Base-by-base conservation (phyloP, 129 eudicot genomes). In the sunflower (Helianthus annuus) region DNA sequence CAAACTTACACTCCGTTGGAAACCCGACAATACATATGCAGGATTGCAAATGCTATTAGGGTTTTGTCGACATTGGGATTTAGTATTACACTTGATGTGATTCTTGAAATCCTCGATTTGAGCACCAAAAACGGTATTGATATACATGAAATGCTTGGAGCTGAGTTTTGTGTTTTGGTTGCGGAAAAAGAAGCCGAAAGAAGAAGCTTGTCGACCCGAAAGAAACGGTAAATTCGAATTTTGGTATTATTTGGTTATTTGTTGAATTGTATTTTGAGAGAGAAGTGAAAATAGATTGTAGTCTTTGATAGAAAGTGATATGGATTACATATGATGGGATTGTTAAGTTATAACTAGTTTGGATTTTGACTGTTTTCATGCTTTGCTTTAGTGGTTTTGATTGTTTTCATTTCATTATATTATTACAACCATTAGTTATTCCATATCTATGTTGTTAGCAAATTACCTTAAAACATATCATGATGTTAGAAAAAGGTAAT, bases 141-240 rank as follows among this genome's bases (percentile, higher is more conserved):
- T 16, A 74, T 90, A 61, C 89, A 90, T 29, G 96, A 94, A 46
- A 94, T 94, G 99, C 97, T 94, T 17, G 99, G 94, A 29, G 88
- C 96, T 19, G 99, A 94, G 78, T 94, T 94, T 67, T 79, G 72
- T 80, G 99, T 94, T 68, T 60, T 71, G 75, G 94, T 90, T 80
- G 97, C 91, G 54, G 99, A 94, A 78, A 81, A 82, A 66, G 99
- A 94, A 79, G 94, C 84, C 27, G 91, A 88, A 42, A 83, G 94
- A 9, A 75, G 98, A 74, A 83, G 89, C 59, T 65, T 15, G 62
- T 46, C 72, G 13, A 56, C 74, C 7, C 73, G 74, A 76, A 92
- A 68, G 83, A 80, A 76, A 40, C 73, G 83, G 51, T 83, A 64
- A 75, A 65, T 45, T 45, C 3, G 42, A 52, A 65, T 51, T 61